Percentiles rank a stretch among this genome's conserved stretches.
Evolutionary conservation across 2,329 filamentous ascomycete genomes (phyloP).

Genomic region (Ophiostoma ulmi): DNA sequence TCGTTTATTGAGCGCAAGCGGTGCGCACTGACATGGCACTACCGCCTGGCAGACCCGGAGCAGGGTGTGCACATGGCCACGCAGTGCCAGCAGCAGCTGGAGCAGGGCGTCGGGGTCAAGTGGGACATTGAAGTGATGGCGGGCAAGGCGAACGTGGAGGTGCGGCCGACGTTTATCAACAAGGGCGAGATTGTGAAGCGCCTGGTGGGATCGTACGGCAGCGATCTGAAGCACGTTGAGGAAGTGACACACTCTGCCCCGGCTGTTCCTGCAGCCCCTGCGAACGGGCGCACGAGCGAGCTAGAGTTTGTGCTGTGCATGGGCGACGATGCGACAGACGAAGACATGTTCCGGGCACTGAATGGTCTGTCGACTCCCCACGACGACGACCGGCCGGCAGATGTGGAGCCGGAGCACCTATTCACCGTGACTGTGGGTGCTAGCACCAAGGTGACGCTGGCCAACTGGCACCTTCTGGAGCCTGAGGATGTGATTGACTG

Average conservation of each 20-base stretch:
- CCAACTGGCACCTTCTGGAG: constrained; percentile 84
- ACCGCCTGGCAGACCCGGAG: constrained; percentile 83
- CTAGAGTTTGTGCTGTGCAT: constrained; percentile 86
- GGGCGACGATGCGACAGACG: constrained; percentile 95
- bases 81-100: constrained; percentile 76
- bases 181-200: constrained; percentile 92
- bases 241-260: background rate
- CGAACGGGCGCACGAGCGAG: constrained; percentile 44
- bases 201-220: constrained; percentile 68
- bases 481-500: constrained; percentile 79
- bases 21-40: constrained; percentile 95
- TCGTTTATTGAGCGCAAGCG: constrained; percentile 93
- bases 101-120: constrained; percentile 66
- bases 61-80: constrained; percentile 73
- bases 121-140: constrained; percentile 96
- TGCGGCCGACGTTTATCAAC: constrained; percentile 94
- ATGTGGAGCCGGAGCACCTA: constrained; percentile 59
- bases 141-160: constrained; percentile 94
- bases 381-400: constrained; percentile 40
- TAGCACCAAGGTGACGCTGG: constrained; percentile 85
- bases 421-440: constrained; percentile 91
- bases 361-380: constrained; percentile 46
- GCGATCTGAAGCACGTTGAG: constrained; percentile 31
- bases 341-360: constrained; percentile 90
- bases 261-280: background rate